Evolutionary conservation across 2,329 filamentous ascomycete species (phyloP).

Genomic region (Fusarium pininemorale): DNA sequence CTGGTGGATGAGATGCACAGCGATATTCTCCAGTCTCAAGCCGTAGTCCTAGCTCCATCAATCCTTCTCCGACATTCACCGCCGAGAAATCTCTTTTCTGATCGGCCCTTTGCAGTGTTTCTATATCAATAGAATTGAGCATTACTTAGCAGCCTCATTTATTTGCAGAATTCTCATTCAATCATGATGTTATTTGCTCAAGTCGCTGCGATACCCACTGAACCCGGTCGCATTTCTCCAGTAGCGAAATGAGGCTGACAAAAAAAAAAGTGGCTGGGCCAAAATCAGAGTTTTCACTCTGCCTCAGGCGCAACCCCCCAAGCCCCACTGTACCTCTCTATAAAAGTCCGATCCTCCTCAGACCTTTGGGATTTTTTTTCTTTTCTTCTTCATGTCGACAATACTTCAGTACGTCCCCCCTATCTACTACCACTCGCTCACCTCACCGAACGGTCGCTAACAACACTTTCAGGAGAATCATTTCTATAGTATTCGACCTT

Average conservation of each 20-base stretch:
- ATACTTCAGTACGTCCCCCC: slow-evolving; percentile 56
- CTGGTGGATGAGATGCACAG: too few relatives aligned
- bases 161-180: background rate
- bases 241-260: slow-evolving; percentile 13
- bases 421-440: background rate
- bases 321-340: slow-evolving; percentile 10
- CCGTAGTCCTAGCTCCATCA: too few relatives aligned
- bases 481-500: slow-evolving; percentile 97
- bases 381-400: slow-evolving; percentile 67
- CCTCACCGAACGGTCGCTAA: background rate
- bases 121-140: background rate
- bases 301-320: background rate
- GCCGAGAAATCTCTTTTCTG: background rate
- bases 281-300: slow-evolving; percentile 20
- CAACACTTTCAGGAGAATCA: slow-evolving; percentile 72
- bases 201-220: background rate
- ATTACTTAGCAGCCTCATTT: background rate
- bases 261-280: slow-evolving; percentile 21
- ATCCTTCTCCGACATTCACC: too few relatives aligned
- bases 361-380: slow-evolving; percentile 52
- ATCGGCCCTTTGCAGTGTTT: background rate
- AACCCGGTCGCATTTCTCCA: background rate
- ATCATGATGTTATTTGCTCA: background rate
- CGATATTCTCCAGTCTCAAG: too few relatives aligned
- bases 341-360: slow-evolving; percentile 1